Evolutionary conservation across 768 basidiomycete species (phyloP).

Genomic region (Cystobasidium onofrii): DNA sequence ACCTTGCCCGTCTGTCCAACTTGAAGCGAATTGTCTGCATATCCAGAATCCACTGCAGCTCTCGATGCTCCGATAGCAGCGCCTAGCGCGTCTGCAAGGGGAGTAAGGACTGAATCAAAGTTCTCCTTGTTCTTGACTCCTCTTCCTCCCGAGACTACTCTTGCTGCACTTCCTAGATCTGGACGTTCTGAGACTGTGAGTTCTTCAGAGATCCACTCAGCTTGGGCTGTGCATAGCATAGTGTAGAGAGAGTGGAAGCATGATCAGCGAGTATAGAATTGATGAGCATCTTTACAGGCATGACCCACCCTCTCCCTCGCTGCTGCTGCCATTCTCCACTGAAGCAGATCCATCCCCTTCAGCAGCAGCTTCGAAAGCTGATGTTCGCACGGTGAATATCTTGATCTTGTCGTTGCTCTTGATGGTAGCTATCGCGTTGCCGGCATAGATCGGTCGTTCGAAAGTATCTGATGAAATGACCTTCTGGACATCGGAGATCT

Average conservation of each 20-base stretch:
- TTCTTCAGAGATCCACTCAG: constrained; percentile 50
- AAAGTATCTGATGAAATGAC: constrained; percentile 68
- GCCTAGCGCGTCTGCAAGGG: constrained; percentile 82
- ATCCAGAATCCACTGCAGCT: constrained; percentile 95
- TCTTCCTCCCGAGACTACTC: constrained; percentile 88
- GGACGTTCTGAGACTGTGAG: constrained; percentile 86
- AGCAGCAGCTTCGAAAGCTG: constrained; percentile 65
- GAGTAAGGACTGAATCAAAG: constrained; percentile 76
- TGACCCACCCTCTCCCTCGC: constrained; percentile 46
- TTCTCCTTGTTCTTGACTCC: constrained; percentile 89
- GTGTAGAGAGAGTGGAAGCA: not conserved
- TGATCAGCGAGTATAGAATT: not conserved
- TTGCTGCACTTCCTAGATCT: constrained; percentile 74
- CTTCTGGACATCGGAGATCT: constrained; percentile 78
- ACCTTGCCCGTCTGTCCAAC: constrained; percentile 99
- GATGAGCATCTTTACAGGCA: not conserved
- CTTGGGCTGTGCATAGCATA: not conserved
- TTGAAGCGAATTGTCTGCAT: constrained; percentile 92
- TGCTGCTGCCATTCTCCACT: constrained; percentile 54
- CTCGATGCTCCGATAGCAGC: constrained; percentile 97
- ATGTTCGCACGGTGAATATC: constrained; percentile 87
- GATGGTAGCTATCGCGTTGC: constrained; percentile 91
- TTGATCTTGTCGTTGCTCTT: constrained; percentile 73
- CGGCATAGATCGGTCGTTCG: constrained; percentile 91
- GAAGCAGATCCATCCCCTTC: constrained; percentile 46